phyloP scores from a whole-genome alignment of 2,329 filamentous ascomycete genomes.

The Rutstroemia sp. region DNA sequence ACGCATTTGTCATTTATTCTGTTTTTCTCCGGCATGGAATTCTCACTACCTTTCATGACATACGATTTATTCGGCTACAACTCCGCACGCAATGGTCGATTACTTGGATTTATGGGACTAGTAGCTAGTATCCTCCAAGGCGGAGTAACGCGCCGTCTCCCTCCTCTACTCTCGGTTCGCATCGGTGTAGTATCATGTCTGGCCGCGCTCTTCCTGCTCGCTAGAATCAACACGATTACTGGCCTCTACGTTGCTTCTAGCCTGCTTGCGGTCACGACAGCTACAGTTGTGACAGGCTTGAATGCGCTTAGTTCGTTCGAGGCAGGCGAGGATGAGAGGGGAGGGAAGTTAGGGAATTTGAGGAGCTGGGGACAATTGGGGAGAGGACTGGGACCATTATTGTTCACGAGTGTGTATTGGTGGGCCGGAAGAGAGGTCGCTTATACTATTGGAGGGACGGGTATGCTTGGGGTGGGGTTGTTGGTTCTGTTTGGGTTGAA shows the following conservation, averaged over 20 bases:
- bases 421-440: slow-evolving; percentile 88
- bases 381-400: slow-evolving; percentile 73
- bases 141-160: slow-evolving; percentile 77
- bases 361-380: slow-evolving; percentile 80
- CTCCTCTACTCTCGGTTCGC: slow-evolving; percentile 73
- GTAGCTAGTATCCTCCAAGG: slow-evolving; percentile 90
- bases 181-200: slow-evolving; percentile 73
- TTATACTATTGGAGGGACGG: slow-evolving; percentile 72
- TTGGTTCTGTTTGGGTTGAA: slow-evolving; percentile 67
- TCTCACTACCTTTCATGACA: slow-evolving; percentile 94
- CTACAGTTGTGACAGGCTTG: slow-evolving; percentile 88
- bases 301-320: slow-evolving; percentile 92
- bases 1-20: slow-evolving; percentile 88
- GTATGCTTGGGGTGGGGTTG: slow-evolving; percentile 67
- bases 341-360: slow-evolving; percentile 78
- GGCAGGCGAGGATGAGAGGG: slow-evolving; percentile 70
- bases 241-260: slow-evolving; percentile 77
- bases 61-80: slow-evolving; percentile 85
- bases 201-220: slow-evolving; percentile 72
- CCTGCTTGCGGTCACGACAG: slow-evolving; percentile 80
- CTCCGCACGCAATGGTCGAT: slow-evolving; percentile 70
- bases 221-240: slow-evolving; percentile 56
- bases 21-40: slow-evolving; percentile 98
- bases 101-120: slow-evolving; percentile 87
- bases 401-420: slow-evolving; percentile 97